phyloP scores from a whole-genome alignment of 148 eudicot genomes.

The Nepenthes gracilis region DNA sequence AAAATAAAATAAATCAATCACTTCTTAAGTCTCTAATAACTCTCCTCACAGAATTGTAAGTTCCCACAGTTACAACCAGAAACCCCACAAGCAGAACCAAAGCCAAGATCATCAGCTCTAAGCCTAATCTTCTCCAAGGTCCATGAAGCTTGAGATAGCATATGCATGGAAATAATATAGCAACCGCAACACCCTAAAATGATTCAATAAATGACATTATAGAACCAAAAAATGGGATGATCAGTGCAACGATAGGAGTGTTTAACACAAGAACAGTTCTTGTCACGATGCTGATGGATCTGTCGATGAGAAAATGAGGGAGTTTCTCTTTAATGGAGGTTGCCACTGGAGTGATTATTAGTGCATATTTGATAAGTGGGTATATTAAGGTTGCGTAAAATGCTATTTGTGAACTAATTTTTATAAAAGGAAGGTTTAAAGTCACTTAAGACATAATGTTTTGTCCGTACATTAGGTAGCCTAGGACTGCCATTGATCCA shows the following conservation, averaged over 20 bases:
- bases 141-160: constrained; percentile 49
- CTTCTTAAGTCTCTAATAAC: constrained; percentile 11
- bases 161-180: constrained; percentile 53
- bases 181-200: constrained; percentile 31
- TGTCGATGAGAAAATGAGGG: neutral
- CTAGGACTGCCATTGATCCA: constrained; percentile 39
- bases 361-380: constrained; percentile 40
- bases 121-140: constrained; percentile 9
- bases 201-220: constrained; percentile 62
- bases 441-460: constrained; percentile 38
- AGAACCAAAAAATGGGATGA: constrained; percentile 58
- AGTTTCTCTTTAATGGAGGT: constrained; percentile 16
- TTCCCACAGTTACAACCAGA: constrained; percentile 30
- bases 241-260: constrained; percentile 42
- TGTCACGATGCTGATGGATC: neutral
- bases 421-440: constrained; percentile 33
- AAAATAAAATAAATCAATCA: too few species aligned
- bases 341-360: constrained; percentile 40
- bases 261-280: constrained; percentile 42
- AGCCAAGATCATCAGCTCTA: constrained; percentile 24
- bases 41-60: constrained; percentile 32
- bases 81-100: constrained; percentile 25
- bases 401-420: constrained; percentile 40
- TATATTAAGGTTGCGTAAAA: constrained; percentile 40
- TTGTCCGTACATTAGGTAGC: constrained; percentile 44